A percentile compares a stretch with the other conserved stretches of the same genome.
Conservation (phyloP, 2,329 filamentous ascomycete species). For the Tricladium varicosporioides region DNA sequence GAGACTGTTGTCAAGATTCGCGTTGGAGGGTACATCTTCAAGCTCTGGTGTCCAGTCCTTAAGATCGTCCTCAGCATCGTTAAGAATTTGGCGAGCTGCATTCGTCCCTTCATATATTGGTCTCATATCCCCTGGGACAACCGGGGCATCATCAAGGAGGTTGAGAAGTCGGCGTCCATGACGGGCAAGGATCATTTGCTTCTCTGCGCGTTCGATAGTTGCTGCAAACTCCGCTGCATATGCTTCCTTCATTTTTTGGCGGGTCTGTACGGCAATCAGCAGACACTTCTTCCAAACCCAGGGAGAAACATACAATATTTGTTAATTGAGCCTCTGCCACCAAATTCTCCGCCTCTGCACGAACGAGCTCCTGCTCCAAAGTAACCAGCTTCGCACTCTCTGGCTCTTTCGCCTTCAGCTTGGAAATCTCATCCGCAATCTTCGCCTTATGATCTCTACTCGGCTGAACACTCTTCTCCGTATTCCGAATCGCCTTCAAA, state of each 20-base stretch:
- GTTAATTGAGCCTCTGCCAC: constrained; percentile 96
- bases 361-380: constrained; percentile 92
- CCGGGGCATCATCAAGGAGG: constrained; percentile 83
- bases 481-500: constrained; percentile 92
- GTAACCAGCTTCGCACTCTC: constrained; percentile 76
- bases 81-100: constrained; percentile 79
- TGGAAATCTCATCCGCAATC: constrained; percentile 88
- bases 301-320: constrained; percentile 69
- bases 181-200: constrained; percentile 90
- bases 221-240: constrained; percentile 86
- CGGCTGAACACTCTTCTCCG: constrained; percentile 91
- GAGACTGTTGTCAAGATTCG: constrained; percentile 17
- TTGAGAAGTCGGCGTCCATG: constrained; percentile 83
- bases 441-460: constrained; percentile 83
- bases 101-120: constrained; percentile 63
- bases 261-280: constrained; percentile 57
- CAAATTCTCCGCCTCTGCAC: constrained; percentile 91
- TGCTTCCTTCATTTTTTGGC: constrained; percentile 93
- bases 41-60: constrained; percentile 60
- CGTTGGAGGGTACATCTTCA: constrained; percentile 29
- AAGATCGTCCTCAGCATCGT: constrained; percentile 88
- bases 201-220: constrained; percentile 93
- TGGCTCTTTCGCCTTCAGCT: constrained; percentile 89
- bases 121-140: constrained; percentile 80
- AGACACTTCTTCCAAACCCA: background rate